These are phyloP conservation scores for Apiospora phragmitis DNA, from an alignment of 2,329 filamentous ascomycete genomes.

Conservation along the genomic window DNA sequence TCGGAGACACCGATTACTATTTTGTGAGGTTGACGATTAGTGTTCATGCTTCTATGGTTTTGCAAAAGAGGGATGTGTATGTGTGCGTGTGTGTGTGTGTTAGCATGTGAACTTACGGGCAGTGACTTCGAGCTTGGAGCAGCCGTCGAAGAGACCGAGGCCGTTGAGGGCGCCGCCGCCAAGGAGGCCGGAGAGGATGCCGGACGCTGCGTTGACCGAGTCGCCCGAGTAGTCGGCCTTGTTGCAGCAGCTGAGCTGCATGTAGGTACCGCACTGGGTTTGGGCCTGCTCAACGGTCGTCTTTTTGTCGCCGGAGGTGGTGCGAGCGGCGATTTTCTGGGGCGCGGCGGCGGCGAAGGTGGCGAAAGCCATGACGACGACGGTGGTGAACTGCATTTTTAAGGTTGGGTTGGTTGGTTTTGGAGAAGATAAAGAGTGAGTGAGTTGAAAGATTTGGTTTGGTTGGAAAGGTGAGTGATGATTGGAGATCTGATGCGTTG, in stretches of 20 bases:
- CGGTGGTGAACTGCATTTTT: constrained; percentile 45
- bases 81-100: no score
- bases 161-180: constrained; percentile 20
- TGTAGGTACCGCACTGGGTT: constrained; percentile 28
- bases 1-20: constrained; percentile 24
- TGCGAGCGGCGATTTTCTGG: neutral
- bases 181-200: constrained; percentile 28
- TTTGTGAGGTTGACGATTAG: constrained; percentile 18
- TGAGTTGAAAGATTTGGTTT: constrained; percentile 18
- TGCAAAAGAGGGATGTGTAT: neutral
- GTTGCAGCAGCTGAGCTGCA: constrained; percentile 36
- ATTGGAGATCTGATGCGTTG: neutral
- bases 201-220: constrained; percentile 22
- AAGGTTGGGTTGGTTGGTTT: constrained; percentile 17
- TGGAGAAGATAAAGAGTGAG: constrained; percentile 18
- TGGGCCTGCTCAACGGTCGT: constrained; percentile 29
- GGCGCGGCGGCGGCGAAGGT: constrained; percentile 29
- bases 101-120: constrained; percentile 27
- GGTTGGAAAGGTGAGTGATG: neutral
- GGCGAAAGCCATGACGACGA: constrained; percentile 36
- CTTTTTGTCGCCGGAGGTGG: constrained; percentile 20
- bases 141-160: constrained; percentile 27
- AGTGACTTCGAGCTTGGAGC: constrained; percentile 30
- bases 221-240: constrained; percentile 29
- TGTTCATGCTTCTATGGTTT: neutral